These are phyloP conservation scores for Mycena maculata DNA, from an alignment of 768 basidiomycete species.

Conservation along the genomic window DNA sequence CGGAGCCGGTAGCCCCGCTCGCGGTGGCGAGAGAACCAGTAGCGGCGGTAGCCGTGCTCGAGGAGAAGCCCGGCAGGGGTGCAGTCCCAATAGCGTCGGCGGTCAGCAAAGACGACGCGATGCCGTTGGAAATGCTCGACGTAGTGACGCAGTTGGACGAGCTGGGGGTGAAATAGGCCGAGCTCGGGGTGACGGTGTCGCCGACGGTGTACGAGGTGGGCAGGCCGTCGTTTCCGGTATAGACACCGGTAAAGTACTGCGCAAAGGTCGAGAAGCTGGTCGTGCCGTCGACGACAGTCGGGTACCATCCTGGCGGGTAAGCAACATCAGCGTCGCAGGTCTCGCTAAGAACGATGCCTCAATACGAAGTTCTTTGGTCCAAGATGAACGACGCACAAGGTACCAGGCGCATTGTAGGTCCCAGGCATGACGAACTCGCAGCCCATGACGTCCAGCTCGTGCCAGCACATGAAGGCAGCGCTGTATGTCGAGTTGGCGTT, in stretches of 20 bases:
- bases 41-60: not conserved
- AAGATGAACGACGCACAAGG: conserved; percentile 52
- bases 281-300: conserved; percentile 51
- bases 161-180: conserved; percentile 49
- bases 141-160: conserved; percentile 56
- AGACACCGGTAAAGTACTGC: conserved; percentile 55
- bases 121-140: conserved; percentile 51
- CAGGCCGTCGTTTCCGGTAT: conserved; percentile 40
- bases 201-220: conserved; percentile 52
- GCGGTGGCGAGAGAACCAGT: no score
- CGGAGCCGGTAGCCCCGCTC: not conserved
- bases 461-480: conserved; percentile 57
- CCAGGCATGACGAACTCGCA: conserved; percentile 61
- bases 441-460: conserved; percentile 59
- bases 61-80: conserved; percentile 14
- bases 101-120: conserved; percentile 42
- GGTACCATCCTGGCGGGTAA: conserved; percentile 61
- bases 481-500: conserved; percentile 58
- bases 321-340: conserved; percentile 59
- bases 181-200: conserved; percentile 50
- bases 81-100: conserved; percentile 15
- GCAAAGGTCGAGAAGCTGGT: conserved; percentile 57
- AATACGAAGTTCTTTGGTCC: not conserved
- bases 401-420: conserved; percentile 54
- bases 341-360: conserved; percentile 41